Conservation (phyloP, 176 grass and related monocot genomes). For the Stipa capillata region DNA sequence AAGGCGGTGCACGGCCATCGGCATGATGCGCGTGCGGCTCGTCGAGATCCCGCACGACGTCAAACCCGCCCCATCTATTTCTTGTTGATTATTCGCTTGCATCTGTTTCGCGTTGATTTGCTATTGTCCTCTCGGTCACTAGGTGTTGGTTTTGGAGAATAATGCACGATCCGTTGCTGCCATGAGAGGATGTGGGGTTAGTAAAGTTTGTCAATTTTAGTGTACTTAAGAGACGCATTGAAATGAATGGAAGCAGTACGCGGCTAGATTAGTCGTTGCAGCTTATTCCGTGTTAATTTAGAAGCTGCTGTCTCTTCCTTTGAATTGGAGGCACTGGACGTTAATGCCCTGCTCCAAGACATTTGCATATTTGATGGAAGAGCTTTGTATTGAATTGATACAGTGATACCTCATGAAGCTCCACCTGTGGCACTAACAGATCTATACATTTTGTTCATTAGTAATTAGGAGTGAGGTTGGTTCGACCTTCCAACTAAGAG, state of each 20-base stretch:
- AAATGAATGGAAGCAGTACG: neutral
- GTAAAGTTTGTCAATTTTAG: too few species aligned
- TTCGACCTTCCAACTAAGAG: neutral
- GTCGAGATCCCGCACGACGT: neutral
- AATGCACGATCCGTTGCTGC: too few species aligned
- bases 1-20: neutral
- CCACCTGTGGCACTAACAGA: too few species aligned
- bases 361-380: too few species aligned
- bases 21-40: neutral
- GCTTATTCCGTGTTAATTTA: too few species aligned
- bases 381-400: too few species aligned
- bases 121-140: too few species aligned
- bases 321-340: neutral
- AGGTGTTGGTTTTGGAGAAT: too few species aligned
- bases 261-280: neutral
- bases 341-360: neutral
- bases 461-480: neutral
- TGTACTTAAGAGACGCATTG: neutral
- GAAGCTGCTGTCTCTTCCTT: neutral
- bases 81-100: neutral
- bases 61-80: neutral
- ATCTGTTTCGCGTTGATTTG: too few species aligned
- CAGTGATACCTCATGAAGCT: too few species aligned
- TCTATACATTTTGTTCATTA: neutral
- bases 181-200: too few species aligned